These are phyloP conservation scores for Botrytis aclada DNA, from an alignment of 2,329 filamentous ascomycete genomes.

Conservation along the genomic window DNA sequence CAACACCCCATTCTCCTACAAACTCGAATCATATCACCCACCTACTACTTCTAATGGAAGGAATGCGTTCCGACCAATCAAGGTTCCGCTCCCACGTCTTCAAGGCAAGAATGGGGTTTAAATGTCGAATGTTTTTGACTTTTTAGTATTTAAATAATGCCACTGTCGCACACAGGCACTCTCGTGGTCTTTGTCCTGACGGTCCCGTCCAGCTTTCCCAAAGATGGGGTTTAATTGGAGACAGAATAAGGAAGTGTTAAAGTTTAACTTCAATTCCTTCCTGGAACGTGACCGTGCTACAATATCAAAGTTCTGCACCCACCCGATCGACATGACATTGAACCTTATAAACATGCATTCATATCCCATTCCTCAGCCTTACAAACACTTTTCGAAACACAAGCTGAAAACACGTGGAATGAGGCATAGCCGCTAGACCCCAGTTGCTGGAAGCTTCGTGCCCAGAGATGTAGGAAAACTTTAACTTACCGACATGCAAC, in stretches of 20 bases:
- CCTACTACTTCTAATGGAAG: background rate
- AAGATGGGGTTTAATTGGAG: slow-evolving; percentile 9
- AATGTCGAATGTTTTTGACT: background rate
- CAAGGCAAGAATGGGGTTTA: slow-evolving; percentile 6
- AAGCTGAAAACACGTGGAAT: background rate
- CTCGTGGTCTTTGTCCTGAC: slow-evolving; percentile 4
- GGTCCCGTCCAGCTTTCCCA: background rate
- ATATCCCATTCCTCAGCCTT: background rate
- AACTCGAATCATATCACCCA: slow-evolving; percentile 1
- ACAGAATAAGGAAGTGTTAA: background rate
- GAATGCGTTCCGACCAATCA: background rate
- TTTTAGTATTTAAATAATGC: background rate
- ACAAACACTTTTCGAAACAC: background rate
- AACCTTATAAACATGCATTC: background rate
- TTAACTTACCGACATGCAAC: background rate
- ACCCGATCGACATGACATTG: background rate
- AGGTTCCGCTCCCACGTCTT: background rate
- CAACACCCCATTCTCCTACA: slow-evolving; percentile 1
- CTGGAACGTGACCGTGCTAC: background rate
- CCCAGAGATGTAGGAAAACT: background rate
- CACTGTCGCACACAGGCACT: slow-evolving; percentile 4
- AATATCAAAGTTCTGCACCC: background rate
- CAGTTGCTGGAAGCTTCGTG: background rate
- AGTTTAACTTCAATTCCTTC: background rate
- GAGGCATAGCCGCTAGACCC: background rate